These are phyloP conservation scores for Zopfia rhizophila DNA, from an alignment of 2,329 filamentous ascomycete species.

Conservation along the genomic window DNA sequence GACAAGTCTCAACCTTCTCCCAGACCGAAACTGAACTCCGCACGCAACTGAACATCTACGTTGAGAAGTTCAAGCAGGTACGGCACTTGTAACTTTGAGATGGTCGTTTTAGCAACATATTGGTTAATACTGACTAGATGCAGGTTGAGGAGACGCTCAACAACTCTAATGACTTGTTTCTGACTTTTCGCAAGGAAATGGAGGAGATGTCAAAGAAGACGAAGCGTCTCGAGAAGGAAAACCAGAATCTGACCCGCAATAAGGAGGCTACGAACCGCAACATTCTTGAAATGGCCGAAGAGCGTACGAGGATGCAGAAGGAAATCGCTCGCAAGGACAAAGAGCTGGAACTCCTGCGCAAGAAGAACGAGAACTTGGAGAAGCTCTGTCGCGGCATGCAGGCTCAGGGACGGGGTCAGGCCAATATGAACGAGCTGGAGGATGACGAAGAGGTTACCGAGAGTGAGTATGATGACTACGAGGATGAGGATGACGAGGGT, in stretches of 20 bases:
- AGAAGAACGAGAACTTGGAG: constrained; percentile 90
- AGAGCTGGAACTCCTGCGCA: constrained; percentile 80
- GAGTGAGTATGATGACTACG: constrained; percentile 54
- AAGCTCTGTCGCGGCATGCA: constrained; percentile 97
- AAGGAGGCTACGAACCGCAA: constrained; percentile 94
- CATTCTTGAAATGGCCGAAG: constrained; percentile 97
- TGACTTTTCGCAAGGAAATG: constrained; percentile 98
- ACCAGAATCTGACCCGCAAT: constrained; percentile 88
- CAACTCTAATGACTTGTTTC: constrained; percentile 96
- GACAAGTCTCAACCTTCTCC: constrained; percentile 93
- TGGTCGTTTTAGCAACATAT: constrained; percentile 39
- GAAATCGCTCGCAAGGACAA: constrained; percentile 78
- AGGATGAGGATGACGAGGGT: constrained; percentile 56
- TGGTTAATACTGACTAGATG: constrained; percentile 61
- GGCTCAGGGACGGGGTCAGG: constrained; percentile 85
- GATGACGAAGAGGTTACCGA: constrained; percentile 65
- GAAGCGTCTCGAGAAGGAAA: constrained; percentile 95
- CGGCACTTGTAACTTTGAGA: constrained; percentile 29
- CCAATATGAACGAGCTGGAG: constrained; percentile 61
- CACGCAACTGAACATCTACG: constrained; percentile 96
- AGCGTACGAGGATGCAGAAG: constrained; percentile 79
- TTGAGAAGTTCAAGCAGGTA: constrained; percentile 99
- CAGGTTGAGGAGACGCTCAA: constrained; percentile 99
- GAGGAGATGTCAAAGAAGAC: constrained; percentile 99
- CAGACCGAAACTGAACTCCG: constrained; percentile 94